Evolutionary conservation across 1,284 basidiomycete species (phyloP), one percentile per base, ranked within the genome.

Genomic region (Polyporus tsugae): DNA sequence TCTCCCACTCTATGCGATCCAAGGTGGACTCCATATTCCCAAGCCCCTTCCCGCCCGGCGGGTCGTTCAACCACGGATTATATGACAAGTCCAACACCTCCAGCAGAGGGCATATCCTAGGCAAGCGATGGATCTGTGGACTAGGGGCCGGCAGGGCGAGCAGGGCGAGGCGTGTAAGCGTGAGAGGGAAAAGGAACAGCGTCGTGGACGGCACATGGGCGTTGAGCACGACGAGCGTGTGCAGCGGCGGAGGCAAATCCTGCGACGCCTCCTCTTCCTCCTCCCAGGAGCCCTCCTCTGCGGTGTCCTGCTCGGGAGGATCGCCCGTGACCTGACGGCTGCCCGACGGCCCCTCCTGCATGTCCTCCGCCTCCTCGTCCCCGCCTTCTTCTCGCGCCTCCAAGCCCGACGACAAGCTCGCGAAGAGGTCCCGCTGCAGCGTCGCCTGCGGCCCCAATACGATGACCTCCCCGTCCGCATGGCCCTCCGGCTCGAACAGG

Each of bases 41-140:
- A 6, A 75, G 71, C 15, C 74, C 69, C n/a, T 73, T 65, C 25
- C 76, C 63, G 2, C 67, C 65, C 4, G 69, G 65, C 17, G 65
- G 67, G 3, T 72, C 53, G 35, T 70, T 69, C 38, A 93, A 78
- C 91, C 91, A 93, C 1, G 69, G 64, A 71, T 92, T 93, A 75
- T 85, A 91, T 0, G 91, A 92, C 35, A 93, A 76, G 75, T 93
- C 91, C 49, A 93, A 77, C 29, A 89, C 74, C 39, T 84, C 80
- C n/a, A 93, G 77, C 29, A 90, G 76, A 0, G 91, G 91, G 73
- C 89, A 91, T n/a, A 86, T 76, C 7, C 77, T 78, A 1, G 89
- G 86, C 33, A 93, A 77, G 65, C 88, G 82, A 70, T 88, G 84
- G 19, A 93, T 73, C 58, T 60, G 58, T 2, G 86, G 81, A 25